A percentile compares a stretch with the other conserved stretches of the same genome.
These are phyloP conservation scores for Agroathelia rolfsii DNA, from an alignment of 1,284 basidiomycete species.

Conservation along the genomic window DNA sequence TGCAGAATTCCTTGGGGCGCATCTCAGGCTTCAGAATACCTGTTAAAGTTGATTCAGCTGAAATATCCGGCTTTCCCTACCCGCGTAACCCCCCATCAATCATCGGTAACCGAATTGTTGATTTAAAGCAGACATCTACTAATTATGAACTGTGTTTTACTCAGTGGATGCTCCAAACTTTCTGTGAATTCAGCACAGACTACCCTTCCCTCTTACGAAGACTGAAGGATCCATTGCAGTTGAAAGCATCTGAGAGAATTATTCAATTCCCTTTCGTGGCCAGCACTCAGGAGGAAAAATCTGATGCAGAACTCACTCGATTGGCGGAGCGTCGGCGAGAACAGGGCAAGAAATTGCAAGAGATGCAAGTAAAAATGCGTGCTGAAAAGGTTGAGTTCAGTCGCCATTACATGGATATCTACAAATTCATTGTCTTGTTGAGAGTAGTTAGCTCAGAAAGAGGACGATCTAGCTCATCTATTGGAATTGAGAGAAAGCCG, in stretches of 20 bases:
- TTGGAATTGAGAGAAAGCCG: conserved; percentile 58
- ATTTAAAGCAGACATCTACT: neutral
- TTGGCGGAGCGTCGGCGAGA: conserved; percentile 76
- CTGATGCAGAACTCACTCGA: conserved; percentile 80
- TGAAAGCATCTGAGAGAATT: conserved; percentile 64
- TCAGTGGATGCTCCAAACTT: conserved; percentile 84
- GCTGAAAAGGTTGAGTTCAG: conserved; percentile 61
- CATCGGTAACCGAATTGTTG: conserved; percentile 33
- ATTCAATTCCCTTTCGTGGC: conserved; percentile 79
- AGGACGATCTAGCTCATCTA: conserved; percentile 71
- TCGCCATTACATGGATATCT: conserved; percentile 2
- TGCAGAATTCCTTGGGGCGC: conserved; percentile 89
- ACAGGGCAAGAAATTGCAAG: conserved; percentile 82
- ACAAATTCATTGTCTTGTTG: neutral
- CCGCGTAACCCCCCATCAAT: conserved; percentile 44
- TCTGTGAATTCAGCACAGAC: conserved; percentile 79
- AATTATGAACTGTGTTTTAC: conserved; percentile 2
- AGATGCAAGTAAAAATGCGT: conserved; percentile 83
- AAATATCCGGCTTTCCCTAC: conserved; percentile 89
- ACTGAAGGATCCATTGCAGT: conserved; percentile 51
- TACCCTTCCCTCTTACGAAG: conserved; percentile 62
- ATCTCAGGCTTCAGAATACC: conserved; percentile 81
- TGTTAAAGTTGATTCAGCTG: conserved; percentile 87
- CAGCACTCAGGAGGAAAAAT: conserved; percentile 74
- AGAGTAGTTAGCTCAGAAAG: conserved; percentile 68